Percentiles rank a stretch among this genome's conserved stretches.
phyloP scores from a whole-genome alignment of 345 rosid genomes.

The Boechera retrofracta region DNA sequence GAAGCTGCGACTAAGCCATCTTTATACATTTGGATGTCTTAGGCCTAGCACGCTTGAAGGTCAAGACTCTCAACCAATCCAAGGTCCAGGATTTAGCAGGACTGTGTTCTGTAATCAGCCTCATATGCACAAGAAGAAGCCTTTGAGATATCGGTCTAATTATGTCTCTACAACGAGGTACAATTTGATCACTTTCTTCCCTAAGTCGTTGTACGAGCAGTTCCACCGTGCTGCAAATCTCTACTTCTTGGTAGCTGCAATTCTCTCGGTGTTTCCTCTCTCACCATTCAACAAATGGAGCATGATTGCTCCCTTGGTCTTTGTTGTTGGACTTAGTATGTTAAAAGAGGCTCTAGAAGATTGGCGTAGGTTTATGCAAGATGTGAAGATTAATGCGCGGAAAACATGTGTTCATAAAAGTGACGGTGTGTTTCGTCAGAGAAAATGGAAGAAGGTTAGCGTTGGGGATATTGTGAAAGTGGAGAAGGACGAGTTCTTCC shows the following conservation, averaged over 20 bases:
- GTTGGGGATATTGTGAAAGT: slow-evolving; percentile 91
- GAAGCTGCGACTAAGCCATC: slow-evolving; percentile 71
- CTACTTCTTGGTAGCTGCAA: slow-evolving; percentile 86
- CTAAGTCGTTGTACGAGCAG: slow-evolving; percentile 91
- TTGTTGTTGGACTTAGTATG: slow-evolving; percentile 96
- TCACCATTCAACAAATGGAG: slow-evolving; percentile 87
- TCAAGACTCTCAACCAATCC: slow-evolving; percentile 58
- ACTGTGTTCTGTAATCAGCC: slow-evolving; percentile 87
- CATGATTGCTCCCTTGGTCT: slow-evolving; percentile 87
- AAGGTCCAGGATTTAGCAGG: slow-evolving; percentile 74
- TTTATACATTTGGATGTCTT: slow-evolving; percentile 82
- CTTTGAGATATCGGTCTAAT: slow-evolving; percentile 77
- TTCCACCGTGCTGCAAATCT: slow-evolving; percentile 93
- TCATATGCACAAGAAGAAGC: slow-evolving; percentile 68
- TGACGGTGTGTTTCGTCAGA: slow-evolving; percentile 63
- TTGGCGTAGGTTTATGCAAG: slow-evolving; percentile 96
- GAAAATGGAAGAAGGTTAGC: slow-evolving; percentile 70
- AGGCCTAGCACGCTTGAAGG: slow-evolving; percentile 55
- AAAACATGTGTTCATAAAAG: slow-evolving; percentile 64
- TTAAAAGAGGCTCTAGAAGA: slow-evolving; percentile 94
- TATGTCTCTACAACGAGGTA: slow-evolving; percentile 88
- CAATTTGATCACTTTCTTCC: slow-evolving; percentile 73
- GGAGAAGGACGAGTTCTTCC: slow-evolving; percentile 92
- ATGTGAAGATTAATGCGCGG: slow-evolving; percentile 76
- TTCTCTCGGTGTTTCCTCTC: slow-evolving; percentile 73